Evolutionary conservation across 495 filamentous ascomycete genomes (phyloP), one percentile per base, ranked within the genome.

Genomic region (Xylaria castorea): DNA sequence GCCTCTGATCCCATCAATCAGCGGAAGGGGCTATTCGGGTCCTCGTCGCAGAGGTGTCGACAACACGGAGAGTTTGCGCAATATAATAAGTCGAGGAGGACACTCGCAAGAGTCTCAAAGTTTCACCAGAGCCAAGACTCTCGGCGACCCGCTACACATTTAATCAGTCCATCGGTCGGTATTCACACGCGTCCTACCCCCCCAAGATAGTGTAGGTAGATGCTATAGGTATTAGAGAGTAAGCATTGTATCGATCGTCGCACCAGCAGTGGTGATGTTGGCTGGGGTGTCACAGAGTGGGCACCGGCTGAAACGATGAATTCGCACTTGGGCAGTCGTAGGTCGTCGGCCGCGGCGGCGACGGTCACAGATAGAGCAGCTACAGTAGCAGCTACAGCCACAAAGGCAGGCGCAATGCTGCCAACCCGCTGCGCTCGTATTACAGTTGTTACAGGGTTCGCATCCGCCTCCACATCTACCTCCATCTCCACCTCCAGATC

Each of bases 401-500:
- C 42, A 40, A 44, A 63, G 46, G 57, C 32, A 71, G 58, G 44
- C 30, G 27, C 58, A 32, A 40, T 40, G 20, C 30, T 42, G 44
- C 58, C 51, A 63, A 32, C 27, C 51, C 57, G 44, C n/a, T 46
- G 42, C 14, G 38, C 53, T 72, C 48, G 46, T 61, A 65, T 71
- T 60, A 62, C 55, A 60, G 66, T 50, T 61, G 55, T 71, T 60
- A 62, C 55, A 60, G 66, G 66, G 48, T 11, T 50, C 11, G 48
- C 66, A 51, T 53, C 63, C 50, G 50, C 65, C 20, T 6, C 40
- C 38, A 65, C 11, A 1, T 30, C 58, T 34, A 57, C 14, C 14
- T 57, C 51, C 51, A 27, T 3, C 27, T 34, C 55, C 55, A 30
- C 22, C 12, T 58, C 55, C 57, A 32, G 7, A 38, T 12, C 32